phyloP scores from a whole-genome alignment of 345 rosid genomes.

The Murraya paniculata region DNA sequence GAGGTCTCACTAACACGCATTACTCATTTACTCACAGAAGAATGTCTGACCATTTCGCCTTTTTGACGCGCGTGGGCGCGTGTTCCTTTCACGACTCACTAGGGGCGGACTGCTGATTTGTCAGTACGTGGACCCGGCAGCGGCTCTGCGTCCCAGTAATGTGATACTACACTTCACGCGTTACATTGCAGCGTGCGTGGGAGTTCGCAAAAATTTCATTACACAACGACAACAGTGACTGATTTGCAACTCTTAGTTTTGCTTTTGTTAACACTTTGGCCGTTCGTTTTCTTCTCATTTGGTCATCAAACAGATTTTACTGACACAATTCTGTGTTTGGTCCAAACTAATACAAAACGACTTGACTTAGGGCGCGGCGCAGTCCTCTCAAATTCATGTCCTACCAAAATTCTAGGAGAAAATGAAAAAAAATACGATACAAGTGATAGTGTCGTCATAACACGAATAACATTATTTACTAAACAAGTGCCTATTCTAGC shows the following conservation, averaged over 20 bases:
- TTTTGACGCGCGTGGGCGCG: constrained; percentile 32
- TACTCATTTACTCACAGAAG: constrained; percentile 2
- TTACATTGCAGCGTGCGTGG: constrained; percentile 24
- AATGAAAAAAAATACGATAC: neutral
- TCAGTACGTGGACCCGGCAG: constrained; percentile 38
- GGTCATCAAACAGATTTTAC: neutral
- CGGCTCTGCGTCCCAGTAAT: constrained; percentile 18
- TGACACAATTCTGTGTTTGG: neutral
- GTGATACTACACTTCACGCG: constrained; percentile 27
- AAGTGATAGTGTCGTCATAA: too few relatives aligned
- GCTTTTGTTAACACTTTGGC: neutral
- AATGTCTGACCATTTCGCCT: constrained; percentile 29
- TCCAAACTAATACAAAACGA: constrained; percentile 7
- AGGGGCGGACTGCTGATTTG: constrained; percentile 45
- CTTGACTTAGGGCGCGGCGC: neutral
- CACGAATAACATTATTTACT: too few relatives aligned
- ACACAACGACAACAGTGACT: neutral
- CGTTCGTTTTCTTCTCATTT: neutral
- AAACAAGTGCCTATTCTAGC: too few relatives aligned
- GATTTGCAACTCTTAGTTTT: neutral
- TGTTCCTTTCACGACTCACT: constrained; percentile 27
- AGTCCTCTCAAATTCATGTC: neutral
- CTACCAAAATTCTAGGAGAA: neutral
- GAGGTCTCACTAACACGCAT: neutral
- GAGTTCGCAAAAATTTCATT: neutral